A percentile compares a stretch with the other conserved stretches of the same genome.
phyloP scores from a whole-genome alignment of 805 yeast species.

The Maudiozyma barnettii region DNA sequence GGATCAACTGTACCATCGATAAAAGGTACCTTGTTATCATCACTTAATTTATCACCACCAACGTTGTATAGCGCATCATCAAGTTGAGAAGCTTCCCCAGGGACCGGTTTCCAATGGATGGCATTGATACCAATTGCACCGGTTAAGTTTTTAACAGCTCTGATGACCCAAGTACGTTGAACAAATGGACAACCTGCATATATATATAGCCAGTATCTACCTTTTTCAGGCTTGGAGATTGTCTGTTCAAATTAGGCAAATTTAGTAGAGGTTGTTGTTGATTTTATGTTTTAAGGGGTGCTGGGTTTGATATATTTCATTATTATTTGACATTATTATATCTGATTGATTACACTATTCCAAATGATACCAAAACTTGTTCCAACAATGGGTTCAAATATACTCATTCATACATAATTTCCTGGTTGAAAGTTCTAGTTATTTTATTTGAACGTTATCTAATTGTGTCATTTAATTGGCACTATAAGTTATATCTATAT shows the following conservation, averaged over 20 bases:
- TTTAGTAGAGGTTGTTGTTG: too few relatives aligned
- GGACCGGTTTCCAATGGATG: slow-evolving; percentile 75
- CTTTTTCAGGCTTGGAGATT: slow-evolving; percentile 59
- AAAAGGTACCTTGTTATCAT: slow-evolving; percentile 13
- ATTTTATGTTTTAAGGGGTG: too few relatives aligned
- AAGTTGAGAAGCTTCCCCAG: slow-evolving; percentile 4
- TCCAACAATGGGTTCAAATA: too few relatives aligned
- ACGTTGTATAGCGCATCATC: slow-evolving; percentile 6
- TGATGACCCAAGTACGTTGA: slow-evolving; percentile 64
- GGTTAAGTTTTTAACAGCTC: slow-evolving; percentile 63
- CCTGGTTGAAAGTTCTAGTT: too few relatives aligned
- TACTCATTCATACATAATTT: too few relatives aligned
- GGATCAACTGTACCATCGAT: slow-evolving; percentile 45
- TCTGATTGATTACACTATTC: too few relatives aligned
- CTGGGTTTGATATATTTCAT: too few relatives aligned
- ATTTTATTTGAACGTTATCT: too few relatives aligned
- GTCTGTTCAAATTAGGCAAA: background rate
- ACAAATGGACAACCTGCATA: slow-evolving; percentile 94
- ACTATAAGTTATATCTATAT: too few relatives aligned
- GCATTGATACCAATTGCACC: slow-evolving; percentile 56
- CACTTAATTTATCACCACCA: slow-evolving; percentile 13
- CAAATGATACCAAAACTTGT: too few relatives aligned
- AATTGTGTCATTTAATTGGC: too few relatives aligned
- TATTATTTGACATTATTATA: too few relatives aligned
- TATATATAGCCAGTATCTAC: slow-evolving; percentile 82